Percentiles rank a stretch among this genome's conserved stretches.
Conservation (phyloP, 805 yeast genomes). For the Sugiyamaella marilandica region DNA sequence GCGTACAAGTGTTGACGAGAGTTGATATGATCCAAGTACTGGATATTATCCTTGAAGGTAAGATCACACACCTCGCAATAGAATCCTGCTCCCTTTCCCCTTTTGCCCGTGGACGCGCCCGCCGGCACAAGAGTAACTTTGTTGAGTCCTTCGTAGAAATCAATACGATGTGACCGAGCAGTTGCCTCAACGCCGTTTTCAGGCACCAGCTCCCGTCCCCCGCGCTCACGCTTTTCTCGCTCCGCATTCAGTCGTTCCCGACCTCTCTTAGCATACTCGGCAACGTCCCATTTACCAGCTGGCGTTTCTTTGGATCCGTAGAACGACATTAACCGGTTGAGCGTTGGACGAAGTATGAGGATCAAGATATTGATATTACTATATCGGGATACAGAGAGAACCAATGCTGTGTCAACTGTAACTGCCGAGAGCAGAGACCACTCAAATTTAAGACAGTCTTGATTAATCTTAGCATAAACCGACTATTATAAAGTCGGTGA, state of each 20-base stretch:
- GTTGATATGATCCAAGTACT: constrained; percentile 78
- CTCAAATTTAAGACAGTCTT: too few relatives aligned
- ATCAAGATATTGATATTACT: too few relatives aligned
- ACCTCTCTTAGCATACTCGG: constrained; percentile 13
- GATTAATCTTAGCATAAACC: too few relatives aligned
- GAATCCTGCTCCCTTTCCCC: constrained; percentile 73
- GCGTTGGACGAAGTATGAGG: too few relatives aligned
- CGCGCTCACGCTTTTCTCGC: constrained; percentile 11
- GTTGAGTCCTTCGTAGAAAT: constrained; percentile 32
- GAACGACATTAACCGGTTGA: constrained; percentile 10
- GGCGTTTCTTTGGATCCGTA: constrained; percentile 10
- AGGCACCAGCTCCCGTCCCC: constrained; percentile 11
- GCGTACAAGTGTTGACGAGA: constrained; percentile 52
- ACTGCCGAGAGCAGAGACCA: too few relatives aligned
- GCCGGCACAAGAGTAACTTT: constrained; percentile 34
- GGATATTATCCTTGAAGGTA: constrained; percentile 77
- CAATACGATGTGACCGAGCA: constrained; percentile 26
- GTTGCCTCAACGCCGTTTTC: constrained; percentile 23
- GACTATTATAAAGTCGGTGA: too few relatives aligned
- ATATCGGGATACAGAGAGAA: too few relatives aligned
- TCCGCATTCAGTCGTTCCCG: constrained; percentile 13
- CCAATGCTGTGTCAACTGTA: too few relatives aligned
- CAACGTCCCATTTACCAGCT: constrained; percentile 16
- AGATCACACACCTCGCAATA: constrained; percentile 75
- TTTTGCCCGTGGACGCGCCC: constrained; percentile 32